A percentile compares a stretch with the other conserved stretches of the same genome.
Conservation (phyloP, 805 yeast genomes). For the Brettanomyces anomalus region DNA sequence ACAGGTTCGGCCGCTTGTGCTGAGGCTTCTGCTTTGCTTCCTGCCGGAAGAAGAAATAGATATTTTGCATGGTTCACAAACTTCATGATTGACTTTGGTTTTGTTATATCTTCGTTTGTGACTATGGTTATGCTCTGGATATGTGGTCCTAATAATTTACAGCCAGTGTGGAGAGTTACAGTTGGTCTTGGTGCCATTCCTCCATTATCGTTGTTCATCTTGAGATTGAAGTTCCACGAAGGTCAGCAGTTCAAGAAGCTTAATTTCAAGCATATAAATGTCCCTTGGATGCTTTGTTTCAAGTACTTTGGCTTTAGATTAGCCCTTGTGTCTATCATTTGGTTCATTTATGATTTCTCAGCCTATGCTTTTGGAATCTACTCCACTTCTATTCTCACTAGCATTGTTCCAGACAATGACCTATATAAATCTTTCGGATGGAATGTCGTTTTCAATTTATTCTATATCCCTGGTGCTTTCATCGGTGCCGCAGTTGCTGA, state of each 20-base stretch:
- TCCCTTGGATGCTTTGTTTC: conserved; percentile 61
- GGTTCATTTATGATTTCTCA: conserved; percentile 90
- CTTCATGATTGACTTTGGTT: conserved; percentile 79
- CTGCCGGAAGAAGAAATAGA: conserved; percentile 80
- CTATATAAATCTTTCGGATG: conserved; percentile 78
- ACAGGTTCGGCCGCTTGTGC: conserved; percentile 91
- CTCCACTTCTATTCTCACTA: conserved; percentile 59
- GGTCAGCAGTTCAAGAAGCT: conserved; percentile 62
- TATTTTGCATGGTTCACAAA: conserved; percentile 87
- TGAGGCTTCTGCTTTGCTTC: conserved; percentile 73
- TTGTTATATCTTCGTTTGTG: conserved; percentile 74
- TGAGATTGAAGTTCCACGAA: conserved; percentile 71
- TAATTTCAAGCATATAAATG: conserved; percentile 51
- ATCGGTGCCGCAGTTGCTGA: conserved; percentile 83
- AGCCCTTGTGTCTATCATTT: conserved; percentile 58
- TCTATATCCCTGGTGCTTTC: conserved; percentile 86
- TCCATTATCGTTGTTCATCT: conserved; percentile 66
- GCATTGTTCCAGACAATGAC: conserved; percentile 49
- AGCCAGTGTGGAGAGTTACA: conserved; percentile 86
- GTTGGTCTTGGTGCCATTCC: conserved; percentile 87
- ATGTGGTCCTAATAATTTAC: conserved; percentile 58
- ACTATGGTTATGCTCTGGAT: conserved; percentile 85
- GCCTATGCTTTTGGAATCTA: conserved; percentile 82
- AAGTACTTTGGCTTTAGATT: conserved; percentile 84
- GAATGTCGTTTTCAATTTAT: conserved; percentile 81